A percentile compares a stretch with the other conserved stretches of the same genome.
Evolutionary conservation across 140 eudicot species (phyloP).

Genomic region (Flaveria floridana): DNA sequence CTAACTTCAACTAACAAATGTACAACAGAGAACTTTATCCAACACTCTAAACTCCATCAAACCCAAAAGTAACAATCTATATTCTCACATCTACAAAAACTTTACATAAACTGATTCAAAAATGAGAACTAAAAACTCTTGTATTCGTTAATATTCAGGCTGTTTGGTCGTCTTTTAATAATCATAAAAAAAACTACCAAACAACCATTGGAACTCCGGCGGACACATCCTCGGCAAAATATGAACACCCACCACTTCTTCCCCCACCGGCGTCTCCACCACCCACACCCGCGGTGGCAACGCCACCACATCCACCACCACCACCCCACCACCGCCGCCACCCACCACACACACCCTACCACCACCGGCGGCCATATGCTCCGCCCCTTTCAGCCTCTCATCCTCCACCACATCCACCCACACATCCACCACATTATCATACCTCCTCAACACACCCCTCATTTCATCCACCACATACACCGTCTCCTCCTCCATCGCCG

Average conservation of each 20-base stretch:
- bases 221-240: slow-evolving; percentile 74
- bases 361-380: slow-evolving; percentile 55
- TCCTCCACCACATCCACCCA: slow-evolving; percentile 54
- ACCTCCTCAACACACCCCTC: slow-evolving; percentile 53
- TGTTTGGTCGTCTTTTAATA: no score
- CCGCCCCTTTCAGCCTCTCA: slow-evolving; percentile 52
- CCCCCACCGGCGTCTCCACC: slow-evolving; percentile 57
- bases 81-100: not conserved
- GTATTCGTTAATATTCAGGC: no score
- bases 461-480: slow-evolving; percentile 61
- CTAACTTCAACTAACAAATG: no score
- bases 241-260: slow-evolving; percentile 49
- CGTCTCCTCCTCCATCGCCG: slow-evolving; percentile 66
- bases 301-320: slow-evolving; percentile 74
- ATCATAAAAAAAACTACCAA: no score
- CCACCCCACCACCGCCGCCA: slow-evolving; percentile 46
- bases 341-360: slow-evolving; percentile 80
- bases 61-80: not conserved
- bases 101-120: not conserved
- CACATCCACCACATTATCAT: slow-evolving; percentile 37
- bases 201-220: not conserved
- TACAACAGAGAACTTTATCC: not conserved
- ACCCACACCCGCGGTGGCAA: slow-evolving; percentile 41
- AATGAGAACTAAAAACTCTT: no score
- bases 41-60: not conserved